Base-by-base conservation (phyloP, 1,139 yeast genomes). In the Hemisphaericaspora xylofermentans region DNA sequence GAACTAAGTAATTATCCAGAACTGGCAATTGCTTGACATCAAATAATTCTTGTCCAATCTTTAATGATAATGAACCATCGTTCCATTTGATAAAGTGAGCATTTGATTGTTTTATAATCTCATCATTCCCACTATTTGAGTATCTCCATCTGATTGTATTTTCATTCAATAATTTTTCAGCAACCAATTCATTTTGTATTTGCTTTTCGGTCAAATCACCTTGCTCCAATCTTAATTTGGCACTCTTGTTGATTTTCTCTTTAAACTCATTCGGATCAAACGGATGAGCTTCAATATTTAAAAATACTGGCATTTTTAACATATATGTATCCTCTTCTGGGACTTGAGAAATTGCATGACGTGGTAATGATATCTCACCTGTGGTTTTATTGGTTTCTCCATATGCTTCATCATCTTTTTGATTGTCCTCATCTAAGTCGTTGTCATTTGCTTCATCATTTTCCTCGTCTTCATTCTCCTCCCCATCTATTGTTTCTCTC, bases 131-230 rank as follows among this genome's bases (percentile, higher is more conserved):
- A 40, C 76, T 68, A 34, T 77, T 78, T 22, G 88, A 84, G 60
- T 91, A 89, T 63, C 95, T 80, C 98, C 98, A 93, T 55, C 98
- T 78, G 29, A 93, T 72, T 1, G 96, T 88, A 58, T 88, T 88
- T 56, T 86, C 89, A 48, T 84, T 87, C 44, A 80, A 70, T 33
- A 84, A 68, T 50, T 74, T 76, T 43, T 74, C 78, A 3, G 74
- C 67, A 21, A 68, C 61, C 42, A 77, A 66, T 43, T 78, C 70
- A 47, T 75, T 76, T 36, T 66, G 63, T 14, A 57, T 58, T 41
- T 66, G 64, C 41, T 68, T 68, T 3, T 63, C 66, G 38, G 70
- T 57, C 52, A 65, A 45, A 26, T 43, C 39, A 26, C 58, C 44
- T 30, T 57, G 51, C 40, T 57, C 49, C 31, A 68, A 50, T 45